Evolutionary conservation across 2,329 filamentous ascomycete genomes (phyloP), one percentile per base, ranked within the genome.

Genomic region (Xenosphaeropsis pyriputrescens): DNA sequence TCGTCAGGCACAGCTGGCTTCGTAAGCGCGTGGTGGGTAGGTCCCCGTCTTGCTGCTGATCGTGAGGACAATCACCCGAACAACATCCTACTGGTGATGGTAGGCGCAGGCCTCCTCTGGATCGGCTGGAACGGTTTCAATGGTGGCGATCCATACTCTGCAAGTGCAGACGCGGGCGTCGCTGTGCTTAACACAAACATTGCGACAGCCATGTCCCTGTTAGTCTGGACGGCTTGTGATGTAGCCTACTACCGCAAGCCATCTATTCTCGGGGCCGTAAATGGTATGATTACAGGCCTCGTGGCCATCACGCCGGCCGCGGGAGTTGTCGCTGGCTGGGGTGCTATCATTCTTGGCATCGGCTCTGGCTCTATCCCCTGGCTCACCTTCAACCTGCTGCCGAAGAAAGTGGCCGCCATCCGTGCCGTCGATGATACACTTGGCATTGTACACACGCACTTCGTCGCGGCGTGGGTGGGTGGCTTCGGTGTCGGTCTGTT

Each of bases 91-190:
- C 49, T 58, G 8, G 57, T 64, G 18, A 51, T 68, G 37, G 54
- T 63, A 19, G 65, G 65, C 17, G 63, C 64, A 2, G 65, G 64
- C 14, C 62, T 68, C 29, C 59, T 68, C 26, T 69, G 64, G 65
- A 56, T 66, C 18, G 64, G 65, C 41, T 69, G 65, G 65, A 68
- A 68, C 47, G 65, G 65, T 31, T 69, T 68, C 57, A 68, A 68
- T 42, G 64, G 65, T 33, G 64, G 65, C 46, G 65, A 67, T 48
- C 65, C 65, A n/a, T 68, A 68, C 43, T 53, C 62, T 8, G 65
- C 65, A 7, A 62, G 54, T 32, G 59, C 64, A 6, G 64, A 68
- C 47, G 64, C 64, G 5, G 65, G 64, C 39, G 64, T 62, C 6
- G 65, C 65, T 4, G 64, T 68, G 11, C 55, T 69, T 26, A 68